A percentile compares a stretch with the other conserved stretches of the same genome.
Conservation (phyloP, 306 rosid genomes). For the Begonia fuchsioides region DNA sequence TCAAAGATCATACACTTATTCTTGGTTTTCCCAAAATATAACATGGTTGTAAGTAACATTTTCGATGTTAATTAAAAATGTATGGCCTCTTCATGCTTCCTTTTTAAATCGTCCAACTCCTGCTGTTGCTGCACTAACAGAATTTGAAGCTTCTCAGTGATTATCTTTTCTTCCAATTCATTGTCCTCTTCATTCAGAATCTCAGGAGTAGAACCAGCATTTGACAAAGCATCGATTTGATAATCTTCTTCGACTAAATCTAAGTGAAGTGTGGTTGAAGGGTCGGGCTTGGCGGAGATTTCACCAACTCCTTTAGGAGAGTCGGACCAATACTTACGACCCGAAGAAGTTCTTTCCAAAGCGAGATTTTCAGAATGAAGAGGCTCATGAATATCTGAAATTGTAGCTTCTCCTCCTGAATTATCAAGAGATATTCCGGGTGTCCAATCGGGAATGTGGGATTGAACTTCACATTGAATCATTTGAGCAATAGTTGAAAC, state of each 20-base stretch:
- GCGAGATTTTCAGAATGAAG: constrained; percentile 27
- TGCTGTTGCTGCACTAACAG: constrained; percentile 33
- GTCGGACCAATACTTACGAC: constrained; percentile 86
- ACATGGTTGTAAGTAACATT: too few species aligned
- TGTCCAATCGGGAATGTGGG: constrained; percentile 56
- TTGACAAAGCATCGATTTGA: constrained; percentile 6
- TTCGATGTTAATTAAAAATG: too few species aligned
- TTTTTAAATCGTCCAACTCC: constrained; percentile 53
- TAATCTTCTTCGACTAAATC: constrained; percentile 14
- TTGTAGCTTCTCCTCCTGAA: constrained; percentile 17
- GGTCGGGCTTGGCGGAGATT: constrained; percentile 33
- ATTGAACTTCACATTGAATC: constrained; percentile 63
- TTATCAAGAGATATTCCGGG: constrained; percentile 19
- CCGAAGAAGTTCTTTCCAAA: constrained; percentile 69
- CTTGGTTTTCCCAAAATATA: too few species aligned
- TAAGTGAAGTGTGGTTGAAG: constrained; percentile 27
- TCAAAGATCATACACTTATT: too few species aligned
- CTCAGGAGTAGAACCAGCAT: constrained; percentile 13
- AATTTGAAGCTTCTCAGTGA: constrained; percentile 28
- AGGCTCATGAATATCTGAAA: constrained; percentile 20
- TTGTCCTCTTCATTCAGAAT: constrained; percentile 11
- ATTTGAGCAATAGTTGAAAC: constrained; percentile 70
- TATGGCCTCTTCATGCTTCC: constrained; percentile 45
- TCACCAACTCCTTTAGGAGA: constrained; percentile 56
- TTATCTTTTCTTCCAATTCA: constrained; percentile 14